These are phyloP conservation scores for Vicia faba DNA, from an alignment of 306 rosid species.

Conservation along the genomic window DNA sequence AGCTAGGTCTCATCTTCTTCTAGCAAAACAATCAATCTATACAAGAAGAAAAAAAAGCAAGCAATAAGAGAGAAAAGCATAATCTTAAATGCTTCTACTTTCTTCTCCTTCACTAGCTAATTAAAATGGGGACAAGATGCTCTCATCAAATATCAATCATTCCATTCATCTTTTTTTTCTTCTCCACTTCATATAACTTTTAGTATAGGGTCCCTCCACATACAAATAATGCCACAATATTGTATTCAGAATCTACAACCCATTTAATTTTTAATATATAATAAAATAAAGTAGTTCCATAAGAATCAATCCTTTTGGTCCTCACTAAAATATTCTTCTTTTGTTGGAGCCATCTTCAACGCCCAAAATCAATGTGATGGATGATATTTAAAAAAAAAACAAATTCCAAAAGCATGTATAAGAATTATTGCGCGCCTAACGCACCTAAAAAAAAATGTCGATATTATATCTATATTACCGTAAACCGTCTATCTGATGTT, in stretches of 20 bases:
- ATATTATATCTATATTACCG: too few species aligned
- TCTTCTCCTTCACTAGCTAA: constrained; percentile 44
- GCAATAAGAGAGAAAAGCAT: constrained; percentile 35
- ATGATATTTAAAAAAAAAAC: constrained; percentile 25
- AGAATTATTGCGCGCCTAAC: constrained; percentile 35
- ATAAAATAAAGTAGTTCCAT: constrained; percentile 33
- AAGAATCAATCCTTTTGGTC: constrained; percentile 51
- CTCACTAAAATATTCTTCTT: constrained; percentile 43
- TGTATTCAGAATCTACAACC: constrained; percentile 67
- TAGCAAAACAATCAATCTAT: constrained; percentile 40
- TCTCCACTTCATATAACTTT: constrained; percentile 46
- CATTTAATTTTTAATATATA: constrained; percentile 35
- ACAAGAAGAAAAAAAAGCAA: constrained; percentile 31
- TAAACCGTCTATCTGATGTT: too few species aligned
- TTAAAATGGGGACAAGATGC: constrained; percentile 56
- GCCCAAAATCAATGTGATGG: constrained; percentile 31
- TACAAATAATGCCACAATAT: constrained; percentile 50
- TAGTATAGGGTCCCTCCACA: constrained; percentile 51
- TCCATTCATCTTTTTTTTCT: constrained; percentile 38
- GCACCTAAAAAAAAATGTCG: too few species aligned
- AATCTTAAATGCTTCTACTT: constrained; percentile 41
- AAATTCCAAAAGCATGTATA: constrained; percentile 54
- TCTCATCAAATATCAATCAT: constrained; percentile 47
- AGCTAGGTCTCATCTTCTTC: constrained; percentile 31
- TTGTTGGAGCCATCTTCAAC: constrained; percentile 43